Evolutionary conservation across 352 stramenopile species (phyloP).

Genomic region (Blastocystis sp.): DNA sequence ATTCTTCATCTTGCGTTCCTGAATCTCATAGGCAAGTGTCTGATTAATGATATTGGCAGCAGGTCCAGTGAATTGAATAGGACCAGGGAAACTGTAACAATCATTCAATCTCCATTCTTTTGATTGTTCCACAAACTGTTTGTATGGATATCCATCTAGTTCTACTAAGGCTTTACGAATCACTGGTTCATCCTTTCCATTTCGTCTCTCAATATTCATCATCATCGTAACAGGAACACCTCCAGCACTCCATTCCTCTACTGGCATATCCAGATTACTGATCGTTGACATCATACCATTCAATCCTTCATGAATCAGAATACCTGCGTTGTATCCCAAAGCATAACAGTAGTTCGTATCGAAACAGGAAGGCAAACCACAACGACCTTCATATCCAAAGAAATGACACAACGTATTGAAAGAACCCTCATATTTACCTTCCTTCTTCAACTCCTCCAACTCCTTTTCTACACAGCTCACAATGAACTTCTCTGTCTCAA

Average conservation of each 20-base stretch:
- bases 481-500: constrained; percentile 69
- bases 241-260: constrained; percentile 67
- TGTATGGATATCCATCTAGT: constrained; percentile 67
- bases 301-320: constrained; percentile 65
- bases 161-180: constrained; percentile 69
- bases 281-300: constrained; percentile 64
- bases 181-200: constrained; percentile 68
- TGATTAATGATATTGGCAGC: constrained; percentile 61
- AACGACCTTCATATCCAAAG: constrained; percentile 69
- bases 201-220: constrained; percentile 68
- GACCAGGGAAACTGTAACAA: constrained; percentile 67
- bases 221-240: constrained; percentile 69
- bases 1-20: neutral
- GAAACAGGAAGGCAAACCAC: constrained; percentile 66
- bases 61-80: constrained; percentile 68
- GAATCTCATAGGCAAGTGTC: constrained; percentile 32
- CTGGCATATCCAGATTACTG: constrained; percentile 52
- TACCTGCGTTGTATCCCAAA: constrained; percentile 66
- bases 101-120: constrained; percentile 68
- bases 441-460: constrained; percentile 64
- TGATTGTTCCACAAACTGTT: constrained; percentile 64
- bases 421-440: constrained; percentile 67
- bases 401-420: constrained; percentile 68
- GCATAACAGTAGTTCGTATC: constrained; percentile 69
- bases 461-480: constrained; percentile 68